Percentiles rank a stretch among this genome's conserved stretches.
Conservation (phyloP, 2,329 filamentous ascomycete genomes). For the Fusarium albidum region DNA sequence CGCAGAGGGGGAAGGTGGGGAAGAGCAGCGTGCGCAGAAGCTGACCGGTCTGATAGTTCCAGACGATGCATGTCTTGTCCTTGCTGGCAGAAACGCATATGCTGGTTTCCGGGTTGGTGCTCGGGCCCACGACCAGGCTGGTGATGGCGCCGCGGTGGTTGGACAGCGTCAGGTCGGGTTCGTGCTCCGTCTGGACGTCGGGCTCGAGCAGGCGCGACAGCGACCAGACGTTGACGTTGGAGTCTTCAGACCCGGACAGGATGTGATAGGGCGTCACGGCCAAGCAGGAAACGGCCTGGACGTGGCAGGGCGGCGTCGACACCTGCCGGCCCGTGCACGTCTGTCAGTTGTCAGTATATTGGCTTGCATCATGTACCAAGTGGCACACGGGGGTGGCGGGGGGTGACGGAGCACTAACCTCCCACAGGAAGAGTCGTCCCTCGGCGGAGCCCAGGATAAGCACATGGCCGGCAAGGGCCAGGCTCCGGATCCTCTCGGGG, state of each 20-base stretch:
- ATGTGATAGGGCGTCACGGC: slow-evolving; percentile 76
- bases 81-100: slow-evolving; percentile 84
- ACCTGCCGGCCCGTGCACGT: slow-evolving; percentile 78
- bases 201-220: slow-evolving; percentile 75
- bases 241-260: slow-evolving; percentile 83
- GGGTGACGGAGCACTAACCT: slow-evolving; percentile 64
- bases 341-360: slow-evolving; percentile 51
- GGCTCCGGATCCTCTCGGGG: slow-evolving; percentile 82
- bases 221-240: slow-evolving; percentile 93
- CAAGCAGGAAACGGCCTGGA: slow-evolving; percentile 81
- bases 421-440: slow-evolving; percentile 90
- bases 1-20: slow-evolving; percentile 73
- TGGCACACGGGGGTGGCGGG: slow-evolving; percentile 11
- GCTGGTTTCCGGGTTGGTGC: slow-evolving; percentile 73
- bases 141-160: slow-evolving; percentile 80
- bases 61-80: slow-evolving; percentile 90
- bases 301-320: slow-evolving; percentile 78
- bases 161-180: slow-evolving; percentile 80
- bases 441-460: slow-evolving; percentile 84
- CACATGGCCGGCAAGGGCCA: slow-evolving; percentile 76
- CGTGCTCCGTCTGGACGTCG: slow-evolving; percentile 61
- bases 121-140: slow-evolving; percentile 69
- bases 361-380: slow-evolving; percentile 20
- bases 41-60: slow-evolving; percentile 86
- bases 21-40: slow-evolving; percentile 84